These are phyloP conservation scores for Chlorella vulgaris DNA, from an alignment of 139 green algal genomes.

Conservation along the genomic window DNA sequence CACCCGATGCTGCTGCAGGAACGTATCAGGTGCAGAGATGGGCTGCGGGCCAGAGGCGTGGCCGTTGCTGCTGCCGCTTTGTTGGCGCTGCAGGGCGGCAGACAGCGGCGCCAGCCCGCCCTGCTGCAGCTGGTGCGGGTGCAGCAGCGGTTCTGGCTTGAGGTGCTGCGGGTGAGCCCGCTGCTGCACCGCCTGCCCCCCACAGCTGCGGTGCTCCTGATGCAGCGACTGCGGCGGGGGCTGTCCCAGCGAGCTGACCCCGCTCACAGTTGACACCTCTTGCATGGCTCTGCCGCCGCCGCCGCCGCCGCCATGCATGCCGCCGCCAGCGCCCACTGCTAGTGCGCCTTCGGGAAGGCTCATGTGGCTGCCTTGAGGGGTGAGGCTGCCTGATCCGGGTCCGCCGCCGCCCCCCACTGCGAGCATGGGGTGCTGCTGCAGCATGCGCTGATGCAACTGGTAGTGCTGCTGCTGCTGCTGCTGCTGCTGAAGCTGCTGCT, in stretches of 20 bases:
- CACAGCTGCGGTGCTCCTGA: slow-evolving; percentile 21
- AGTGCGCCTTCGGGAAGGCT: slow-evolving; percentile 5
- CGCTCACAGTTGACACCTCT: slow-evolving; percentile 8
- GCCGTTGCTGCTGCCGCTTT: slow-evolving; percentile 1
- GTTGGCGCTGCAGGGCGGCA: not conserved
- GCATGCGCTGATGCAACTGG: not conserved
- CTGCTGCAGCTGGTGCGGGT: not conserved
- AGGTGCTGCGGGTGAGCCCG: not conserved
- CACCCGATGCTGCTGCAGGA: no score
- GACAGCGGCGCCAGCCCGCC: no score
- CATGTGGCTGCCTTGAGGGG: not conserved
- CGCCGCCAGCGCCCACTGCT: not conserved
- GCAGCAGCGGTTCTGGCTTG: not conserved
- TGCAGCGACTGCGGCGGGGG: slow-evolving; percentile 8
- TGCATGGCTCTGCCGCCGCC: not conserved
- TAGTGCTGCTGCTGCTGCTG: not conserved
- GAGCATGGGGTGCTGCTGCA: not conserved
- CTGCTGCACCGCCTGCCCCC: slow-evolving; percentile 18
- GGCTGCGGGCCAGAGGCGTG: not conserved
- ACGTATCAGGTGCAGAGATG: no score
- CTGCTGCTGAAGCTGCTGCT: slow-evolving; percentile 21
- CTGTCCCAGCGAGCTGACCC: slow-evolving; percentile 24
- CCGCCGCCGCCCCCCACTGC: not conserved
- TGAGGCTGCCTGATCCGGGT: not conserved
- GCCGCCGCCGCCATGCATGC: not conserved